Conservation (phyloP, 345 rosid genomes). For the Eucalyptus rudis region DNA sequence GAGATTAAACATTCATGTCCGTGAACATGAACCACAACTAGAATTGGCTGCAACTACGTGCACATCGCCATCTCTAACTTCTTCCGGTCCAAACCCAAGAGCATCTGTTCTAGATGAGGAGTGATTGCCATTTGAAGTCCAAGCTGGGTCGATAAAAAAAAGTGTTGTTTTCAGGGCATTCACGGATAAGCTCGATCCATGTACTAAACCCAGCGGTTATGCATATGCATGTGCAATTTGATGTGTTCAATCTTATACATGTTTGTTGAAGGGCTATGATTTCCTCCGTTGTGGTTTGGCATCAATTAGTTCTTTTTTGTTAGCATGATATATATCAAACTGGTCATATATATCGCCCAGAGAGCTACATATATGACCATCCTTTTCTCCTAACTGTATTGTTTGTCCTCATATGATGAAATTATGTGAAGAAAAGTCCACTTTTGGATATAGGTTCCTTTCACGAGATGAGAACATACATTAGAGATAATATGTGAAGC, state of each 20-base stretch:
- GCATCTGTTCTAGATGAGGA: background rate
- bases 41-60: background rate
- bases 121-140: background rate
- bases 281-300: background rate
- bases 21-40: background rate
- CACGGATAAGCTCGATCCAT: background rate
- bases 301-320: background rate
- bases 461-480: background rate
- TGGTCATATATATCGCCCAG: background rate
- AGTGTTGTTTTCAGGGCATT: background rate
- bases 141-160: background rate
- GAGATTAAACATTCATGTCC: background rate
- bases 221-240: background rate
- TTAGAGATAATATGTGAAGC: background rate
- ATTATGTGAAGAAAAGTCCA: background rate
- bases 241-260: background rate
- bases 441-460: background rate
- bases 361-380: background rate
- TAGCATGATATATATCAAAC: background rate
- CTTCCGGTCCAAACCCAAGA: background rate
- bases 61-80: background rate
- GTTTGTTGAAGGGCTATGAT: background rate
- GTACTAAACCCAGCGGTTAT: background rate
- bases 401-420: background rate
- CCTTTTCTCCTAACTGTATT: background rate